Conservation (phyloP, 257 asterid genomes). For the Salvia rosmarinus region DNA sequence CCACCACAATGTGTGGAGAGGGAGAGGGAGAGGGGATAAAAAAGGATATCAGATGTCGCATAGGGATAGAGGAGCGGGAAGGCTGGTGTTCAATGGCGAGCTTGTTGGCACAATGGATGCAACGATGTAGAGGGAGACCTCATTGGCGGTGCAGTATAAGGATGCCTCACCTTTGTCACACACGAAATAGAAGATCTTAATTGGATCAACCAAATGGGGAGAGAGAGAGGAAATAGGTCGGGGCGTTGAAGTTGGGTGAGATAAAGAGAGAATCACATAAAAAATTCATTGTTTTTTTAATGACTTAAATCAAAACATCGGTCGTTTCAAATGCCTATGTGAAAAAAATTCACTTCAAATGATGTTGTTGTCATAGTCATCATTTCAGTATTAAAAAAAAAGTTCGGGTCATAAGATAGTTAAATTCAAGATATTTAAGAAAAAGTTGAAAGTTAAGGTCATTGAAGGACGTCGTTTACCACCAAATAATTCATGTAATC, state of each 20-base stretch:
- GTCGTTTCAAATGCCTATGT: too few species aligned
- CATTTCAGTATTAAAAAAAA: too few species aligned
- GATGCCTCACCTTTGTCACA: conserved; percentile 71
- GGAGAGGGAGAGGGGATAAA: too few species aligned
- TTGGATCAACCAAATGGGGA: conserved; percentile 4
- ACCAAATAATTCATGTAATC: too few species aligned
- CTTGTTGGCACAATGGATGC: conserved; percentile 94
- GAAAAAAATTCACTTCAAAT: too few species aligned
- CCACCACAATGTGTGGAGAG: too few species aligned
- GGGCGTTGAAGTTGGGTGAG: not conserved
- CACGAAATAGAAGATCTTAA: conserved; percentile 93
- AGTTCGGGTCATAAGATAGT: too few species aligned
- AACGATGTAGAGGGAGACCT: conserved; percentile 84
- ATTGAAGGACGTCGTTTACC: too few species aligned
- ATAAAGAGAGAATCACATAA: conserved; percentile 4
- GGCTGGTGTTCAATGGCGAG: conserved; percentile 83
- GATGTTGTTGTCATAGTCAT: too few species aligned
- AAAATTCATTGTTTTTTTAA: not conserved
- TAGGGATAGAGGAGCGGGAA: conserved; percentile 63
- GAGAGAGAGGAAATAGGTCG: not conserved
- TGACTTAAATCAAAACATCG: too few species aligned
- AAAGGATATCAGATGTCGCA: conserved; percentile 65
- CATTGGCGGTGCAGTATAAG: conserved; percentile 77
- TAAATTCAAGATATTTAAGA: too few species aligned
- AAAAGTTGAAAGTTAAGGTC: too few species aligned